Conservation (phyloP, 352 stramenopile species). For the Phytophthora aleatoria region DNA sequence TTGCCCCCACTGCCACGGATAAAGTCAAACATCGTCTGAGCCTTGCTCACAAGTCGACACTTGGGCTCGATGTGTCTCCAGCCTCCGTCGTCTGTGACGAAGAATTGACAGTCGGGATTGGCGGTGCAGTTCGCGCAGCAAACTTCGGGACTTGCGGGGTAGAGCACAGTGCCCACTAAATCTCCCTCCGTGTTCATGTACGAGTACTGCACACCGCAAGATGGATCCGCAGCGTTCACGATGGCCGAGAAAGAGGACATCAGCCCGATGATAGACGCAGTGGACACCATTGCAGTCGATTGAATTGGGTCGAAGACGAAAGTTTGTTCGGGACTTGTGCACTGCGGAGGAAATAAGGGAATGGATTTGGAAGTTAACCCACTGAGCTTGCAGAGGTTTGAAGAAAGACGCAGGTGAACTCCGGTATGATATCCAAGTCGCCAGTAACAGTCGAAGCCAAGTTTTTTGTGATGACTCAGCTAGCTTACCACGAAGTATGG, state of each 20-base stretch:
- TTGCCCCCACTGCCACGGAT: constrained; percentile 13
- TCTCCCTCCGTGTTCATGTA: constrained; percentile 24
- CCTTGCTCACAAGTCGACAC: constrained; percentile 23
- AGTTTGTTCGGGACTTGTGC: not conserved
- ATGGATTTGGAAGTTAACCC: not conserved
- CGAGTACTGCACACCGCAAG: constrained; percentile 22
- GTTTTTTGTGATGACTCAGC: too few species aligned
- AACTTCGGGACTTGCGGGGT: constrained; percentile 25
- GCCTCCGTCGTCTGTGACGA: constrained; percentile 26
- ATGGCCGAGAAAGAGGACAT: not conserved
- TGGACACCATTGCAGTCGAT: constrained; percentile 5
- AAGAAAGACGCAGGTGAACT: not conserved
- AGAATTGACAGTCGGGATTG: constrained; percentile 25
- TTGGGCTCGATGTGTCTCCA: constrained; percentile 30
- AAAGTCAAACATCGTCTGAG: constrained; percentile 23
- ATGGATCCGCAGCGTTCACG: constrained; percentile 16
- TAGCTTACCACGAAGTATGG: too few species aligned
- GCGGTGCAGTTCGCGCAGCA: constrained; percentile 26
- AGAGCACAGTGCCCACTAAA: constrained; percentile 20
- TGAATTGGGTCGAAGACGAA: not conserved
- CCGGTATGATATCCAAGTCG: too few species aligned
- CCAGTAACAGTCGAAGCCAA: too few species aligned
- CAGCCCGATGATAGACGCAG: constrained; percentile 1
- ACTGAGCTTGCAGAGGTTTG: not conserved
- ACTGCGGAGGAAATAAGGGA: not conserved